phyloP scores from a whole-genome alignment of 441 rosid species.

The Adansonia grandidieri region DNA sequence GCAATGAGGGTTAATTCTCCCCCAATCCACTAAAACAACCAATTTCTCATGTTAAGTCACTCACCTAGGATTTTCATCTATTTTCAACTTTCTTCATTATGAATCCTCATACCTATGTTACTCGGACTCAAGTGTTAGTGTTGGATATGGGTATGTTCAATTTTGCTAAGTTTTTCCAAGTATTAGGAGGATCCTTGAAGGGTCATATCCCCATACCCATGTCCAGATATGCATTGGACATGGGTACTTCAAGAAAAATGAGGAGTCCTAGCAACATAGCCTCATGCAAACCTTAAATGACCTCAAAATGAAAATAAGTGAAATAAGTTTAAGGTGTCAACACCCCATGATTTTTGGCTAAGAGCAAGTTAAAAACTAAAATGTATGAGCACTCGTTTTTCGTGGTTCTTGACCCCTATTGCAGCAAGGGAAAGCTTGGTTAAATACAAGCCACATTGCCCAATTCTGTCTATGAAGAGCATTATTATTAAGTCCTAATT shows the following conservation, averaged over 20 bases:
- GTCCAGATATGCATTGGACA: too few species aligned
- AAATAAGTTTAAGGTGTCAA: neutral
- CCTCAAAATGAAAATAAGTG: neutral
- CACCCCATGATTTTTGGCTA: neutral
- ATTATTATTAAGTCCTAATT: neutral
- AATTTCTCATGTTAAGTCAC: neutral
- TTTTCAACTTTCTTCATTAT: neutral
- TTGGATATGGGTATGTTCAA: too few species aligned
- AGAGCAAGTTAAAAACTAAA: too few species aligned
- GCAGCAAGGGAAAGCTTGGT: neutral
- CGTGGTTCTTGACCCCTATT: neutral
- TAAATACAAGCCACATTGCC: neutral
- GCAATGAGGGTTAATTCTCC: neutral
- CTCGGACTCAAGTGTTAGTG: too few species aligned
- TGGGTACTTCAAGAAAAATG: too few species aligned
- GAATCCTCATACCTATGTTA: neutral
- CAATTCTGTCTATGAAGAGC: neutral
- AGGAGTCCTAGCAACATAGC: too few species aligned
- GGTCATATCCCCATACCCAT: too few species aligned
- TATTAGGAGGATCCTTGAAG: too few species aligned
- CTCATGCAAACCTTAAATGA: neutral
- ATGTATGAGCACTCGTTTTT: neutral
- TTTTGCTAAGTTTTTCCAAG: too few species aligned
- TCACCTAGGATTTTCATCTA: neutral
- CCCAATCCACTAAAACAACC: neutral